phyloP scores from a whole-genome alignment of 2,329 filamentous ascomycete species.

The Cercospora sojina region DNA sequence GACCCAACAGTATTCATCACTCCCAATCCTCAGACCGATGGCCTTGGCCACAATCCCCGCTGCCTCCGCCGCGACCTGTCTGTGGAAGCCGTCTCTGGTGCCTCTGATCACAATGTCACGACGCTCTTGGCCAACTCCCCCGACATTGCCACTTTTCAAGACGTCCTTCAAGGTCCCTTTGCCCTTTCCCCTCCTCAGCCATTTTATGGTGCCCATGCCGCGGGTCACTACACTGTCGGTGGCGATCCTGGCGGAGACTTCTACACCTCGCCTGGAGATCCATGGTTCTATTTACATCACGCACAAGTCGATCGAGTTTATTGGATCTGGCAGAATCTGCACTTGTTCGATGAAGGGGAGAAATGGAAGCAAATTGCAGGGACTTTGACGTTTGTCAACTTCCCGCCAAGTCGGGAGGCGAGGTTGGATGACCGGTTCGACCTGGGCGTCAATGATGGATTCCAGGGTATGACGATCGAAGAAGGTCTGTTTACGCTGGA shows the following conservation, averaged over 20 bases:
- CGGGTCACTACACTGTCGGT: slow-evolving; percentile 49
- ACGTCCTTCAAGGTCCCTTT: slow-evolving; percentile 19
- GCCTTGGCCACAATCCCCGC: slow-evolving; percentile 25
- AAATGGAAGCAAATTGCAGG: slow-evolving; percentile 9
- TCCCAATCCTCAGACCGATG: slow-evolving; percentile 29
- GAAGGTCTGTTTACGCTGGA: slow-evolving; percentile 15
- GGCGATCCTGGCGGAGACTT: slow-evolving; percentile 44
- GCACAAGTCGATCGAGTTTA: slow-evolving; percentile 46
- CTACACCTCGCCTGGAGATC: slow-evolving; percentile 46
- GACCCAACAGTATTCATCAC: slow-evolving; percentile 6
- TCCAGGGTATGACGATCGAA: slow-evolving; percentile 13
- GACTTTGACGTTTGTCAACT: slow-evolving; percentile 17
- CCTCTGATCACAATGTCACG: slow-evolving; percentile 15
- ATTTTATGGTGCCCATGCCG: slow-evolving; percentile 40
- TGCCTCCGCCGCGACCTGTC: slow-evolving; percentile 23
- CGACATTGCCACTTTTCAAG: slow-evolving; percentile 21
- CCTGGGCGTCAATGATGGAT: slow-evolving; percentile 17
- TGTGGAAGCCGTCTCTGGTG: neutral
- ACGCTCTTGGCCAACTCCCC: slow-evolving; percentile 17
- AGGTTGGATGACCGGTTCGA: slow-evolving; percentile 15
- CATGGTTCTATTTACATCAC: slow-evolving; percentile 52
- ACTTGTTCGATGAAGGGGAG: neutral
- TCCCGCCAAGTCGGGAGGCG: slow-evolving; percentile 11
- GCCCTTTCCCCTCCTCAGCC: neutral
- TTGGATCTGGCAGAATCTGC: slow-evolving; percentile 52